Evolutionary conservation across 2,329 filamentous ascomycete genomes (phyloP), one percentile per base, ranked within the genome.

Genomic region (Talaromyces amestolkiae): DNA sequence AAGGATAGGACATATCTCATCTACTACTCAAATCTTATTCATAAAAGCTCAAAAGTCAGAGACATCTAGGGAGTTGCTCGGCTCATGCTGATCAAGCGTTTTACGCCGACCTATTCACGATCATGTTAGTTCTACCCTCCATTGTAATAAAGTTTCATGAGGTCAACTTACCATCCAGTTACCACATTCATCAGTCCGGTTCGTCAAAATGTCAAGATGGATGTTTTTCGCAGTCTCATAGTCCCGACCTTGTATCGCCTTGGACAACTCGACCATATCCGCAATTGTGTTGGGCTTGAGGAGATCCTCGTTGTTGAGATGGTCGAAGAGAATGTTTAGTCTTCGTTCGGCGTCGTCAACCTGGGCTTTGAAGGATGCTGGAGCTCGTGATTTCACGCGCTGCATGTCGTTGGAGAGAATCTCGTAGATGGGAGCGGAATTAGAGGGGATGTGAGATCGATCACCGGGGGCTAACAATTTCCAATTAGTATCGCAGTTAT

Each of bases 311-410:
- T 98, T 98, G 84, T 98, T 99, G 56, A 99, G 84, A 77, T 97
- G 93, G 75, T 99, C 94, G 76, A 97, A 98, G n/a, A 99, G 83
- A 59, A 97, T 89, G 72, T 91, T 91, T 66, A 99, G 85, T 33
- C 95, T 89, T 80, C 97, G 97, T 76, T 97, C 92, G 2, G 93
- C 95, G 76, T 98, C 95, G 72, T 92, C 91, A 22, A 99, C 93
- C 76, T 98, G 93, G 15, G 89, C 85, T 68, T 91, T 89, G 80
- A 95, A 97, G 17, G 89, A 89, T n/a, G 89, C 83, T 19, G 95
- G 95, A 0, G 95, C 95, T 70, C 92, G 90, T 37, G 88, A 81
- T 66, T 93, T 93, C 64, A 99, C 91, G 39, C 93, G 91, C 72
- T 94, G 89, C 87, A 98, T 93, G 71, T 98, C 94, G 37, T 86